Base-by-base conservation (phyloP, 2,329 filamentous ascomycete genomes). In the Graphilbum fragrans region DNA sequence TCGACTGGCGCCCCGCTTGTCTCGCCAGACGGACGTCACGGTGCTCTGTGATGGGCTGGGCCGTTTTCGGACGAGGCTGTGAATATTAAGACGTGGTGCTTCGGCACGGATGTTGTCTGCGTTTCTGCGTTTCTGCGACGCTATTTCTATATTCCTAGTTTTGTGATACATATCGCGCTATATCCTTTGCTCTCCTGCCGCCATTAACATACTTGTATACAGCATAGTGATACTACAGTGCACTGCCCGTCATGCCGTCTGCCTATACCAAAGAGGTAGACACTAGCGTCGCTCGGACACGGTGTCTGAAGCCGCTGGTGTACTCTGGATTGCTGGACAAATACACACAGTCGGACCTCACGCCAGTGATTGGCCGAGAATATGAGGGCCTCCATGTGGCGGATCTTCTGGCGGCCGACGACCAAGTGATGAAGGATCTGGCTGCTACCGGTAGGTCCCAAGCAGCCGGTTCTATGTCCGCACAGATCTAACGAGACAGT, bases 391-490 rank as follows among this genome's bases (percentile, higher is more conserved):
- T 71, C 27, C 70, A 77, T 45, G 62, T 81, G 1, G 67, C 67
- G 3, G 77, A 84, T 32, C 68, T 71, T 47, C 62, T 84, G 4
- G 61, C 74, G 20, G 72, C 74, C 0, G 63, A 70, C 0, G 77
- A 83, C 39, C 70, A 77, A 35, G 59, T 80, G 17, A 55, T 83
- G 21, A 67, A 72, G 1, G 80, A 84, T 50, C 61, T 85, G 0
- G 80, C 77, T 20, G 76, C 82, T 45, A 81, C 74, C 1, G 71
- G 77, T 81, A 60, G 48, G 63, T 17, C 21, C 25, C 12, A 27
- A 12, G 8, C n/a, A n/a, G n/a, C n/a, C n/a, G n/a, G n/a, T n/a
- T n/a, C n/a, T n/a, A n/a, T n/a, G n/a, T n/a, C n/a, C n/a, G n/a
- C 7, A 27, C 25, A 27, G 12, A 27, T 8, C 7, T 27, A 27